Base-by-base conservation (phyloP, 352 stramenopile species). In the Pilasporangium apinafurcum region DNA sequence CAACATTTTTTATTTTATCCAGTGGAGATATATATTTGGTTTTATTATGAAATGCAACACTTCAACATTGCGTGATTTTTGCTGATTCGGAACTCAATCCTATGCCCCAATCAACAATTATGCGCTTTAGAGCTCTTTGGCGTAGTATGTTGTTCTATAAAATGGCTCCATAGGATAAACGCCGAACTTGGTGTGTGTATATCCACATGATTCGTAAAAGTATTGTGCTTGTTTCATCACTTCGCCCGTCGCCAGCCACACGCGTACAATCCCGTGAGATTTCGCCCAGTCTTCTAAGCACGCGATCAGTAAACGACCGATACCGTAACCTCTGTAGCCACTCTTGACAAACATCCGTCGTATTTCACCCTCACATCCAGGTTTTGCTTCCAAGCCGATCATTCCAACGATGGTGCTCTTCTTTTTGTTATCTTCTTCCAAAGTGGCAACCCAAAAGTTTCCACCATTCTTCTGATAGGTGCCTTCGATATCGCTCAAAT, bases 391-490 rank as follows among this genome's bases (percentile, higher is more conserved):
- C 17, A 48, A 38, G 2, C 32, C 60, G 18, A 70, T 39, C 12
- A 42, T 46, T 5, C 54, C 54, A 30, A 63, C 32, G 25, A 63
- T 26, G 28, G 40, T 14, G 1, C 44, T 44, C 8, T 21, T 29
- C n/a, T 20, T 17, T 25, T 44, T 46, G 4, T 30, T 38, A 18
- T 37, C 29, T 8, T 25, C 46, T 18, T 49, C 27, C 17, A 21
- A 18, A 14, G 26, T 51, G 7, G 47, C 47, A 8, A 78, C 65
- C 65, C 65, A 78, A 48, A 78, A 78, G 37, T 69, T 67, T 16
- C 65, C 65, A 0, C 65, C 65, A 2, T 49, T 30, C 3, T n/a
- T 16, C 8, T 71, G 58, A 56, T 72, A 78, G 18, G 48, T 56
- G 35, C 47, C 37, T 22, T 68, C 20, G 14, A 74, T 48, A 31